Conservation (phyloP, 192 early-diverging fungal genomes). For the Umbelopsis sp. region DNA sequence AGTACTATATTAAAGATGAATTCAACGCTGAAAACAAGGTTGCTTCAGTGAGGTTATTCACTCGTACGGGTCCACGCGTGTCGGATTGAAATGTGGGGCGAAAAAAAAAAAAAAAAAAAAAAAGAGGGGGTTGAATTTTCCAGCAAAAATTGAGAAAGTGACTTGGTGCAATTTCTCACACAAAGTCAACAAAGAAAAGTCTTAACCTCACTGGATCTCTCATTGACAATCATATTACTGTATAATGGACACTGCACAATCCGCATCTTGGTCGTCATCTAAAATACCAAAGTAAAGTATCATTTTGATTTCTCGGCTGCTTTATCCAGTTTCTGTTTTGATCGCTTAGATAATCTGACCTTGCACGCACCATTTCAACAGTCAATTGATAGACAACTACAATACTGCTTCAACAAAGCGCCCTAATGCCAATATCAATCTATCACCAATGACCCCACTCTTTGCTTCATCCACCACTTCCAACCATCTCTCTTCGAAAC, state of each 20-base stretch:
- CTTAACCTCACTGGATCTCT: no score
- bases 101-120: no score
- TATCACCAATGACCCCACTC: not conserved
- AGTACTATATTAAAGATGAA: no score
- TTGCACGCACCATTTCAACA: not conserved
- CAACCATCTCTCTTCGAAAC: not conserved
- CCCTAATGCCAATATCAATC: not conserved
- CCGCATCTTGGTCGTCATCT: not conserved
- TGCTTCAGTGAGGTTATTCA: no score
- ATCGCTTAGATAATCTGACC: not conserved
- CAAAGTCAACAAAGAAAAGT: no score
- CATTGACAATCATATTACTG: not conserved
- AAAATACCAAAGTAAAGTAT: not conserved
- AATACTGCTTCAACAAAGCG: slow-evolving; percentile 3
- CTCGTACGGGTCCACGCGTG: no score
- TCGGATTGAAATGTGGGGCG: no score
- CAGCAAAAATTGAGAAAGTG: no score
- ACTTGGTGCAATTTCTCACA: no score
- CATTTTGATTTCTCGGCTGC: not conserved
- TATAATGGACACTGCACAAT: slow-evolving; percentile 13
- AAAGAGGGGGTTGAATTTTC: no score
- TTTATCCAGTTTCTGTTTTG: not conserved
- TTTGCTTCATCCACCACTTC: not conserved
- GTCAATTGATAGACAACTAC: slow-evolving; percentile 2
- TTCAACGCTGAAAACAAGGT: no score